Base-by-base conservation (phyloP, 805 yeast genomes). In the Zygosaccharomyces bailii region DNA sequence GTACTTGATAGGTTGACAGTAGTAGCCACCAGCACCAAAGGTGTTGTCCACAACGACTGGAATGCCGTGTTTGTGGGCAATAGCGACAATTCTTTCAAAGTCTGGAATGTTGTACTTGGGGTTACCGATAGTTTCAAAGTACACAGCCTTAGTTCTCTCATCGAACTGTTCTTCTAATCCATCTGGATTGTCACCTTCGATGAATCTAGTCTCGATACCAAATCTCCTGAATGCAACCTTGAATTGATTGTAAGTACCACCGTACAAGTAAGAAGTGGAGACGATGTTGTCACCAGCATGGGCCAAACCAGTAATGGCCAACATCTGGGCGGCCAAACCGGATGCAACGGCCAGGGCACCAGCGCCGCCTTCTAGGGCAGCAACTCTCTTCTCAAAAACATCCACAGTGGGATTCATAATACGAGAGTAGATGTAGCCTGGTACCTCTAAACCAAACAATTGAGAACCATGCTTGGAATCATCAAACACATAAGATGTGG, bases 221-320 rank as follows among this genome's bases (percentile, higher is more conserved):
- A 89, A 72, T 62, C 95, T 79, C 69, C 86, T 86, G 75, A 91
- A 85, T 17, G 93, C 82, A 54, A 88, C 95, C 68, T 88, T 89
- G 75, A 91, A 86, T 66, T 91, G 96, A 66, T 91, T 91, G 72
- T 84, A 89, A 46, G 97, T 90, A 59, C 99, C 99, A 54, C 99
- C 99, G 64, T 93, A 91, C 50, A 91, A 73, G 72, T 64, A 87
- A 5, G 95, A 78, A 18, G 96, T 83, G 23, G 96, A 82, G 44
- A 91, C 79, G 54, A 91, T 78, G 71, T 93, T 93, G 63, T 88
- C 96, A 57, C 98, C 98, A 44, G 79, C 66, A 55, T 84, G 88
- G 30, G 96, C 95, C 55, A 89, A 74, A 45, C 87, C 87, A 27
- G 86, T 75, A 63, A 89, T 73, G 16, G 96, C 95, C 47, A 85